Evolutionary conservation across 202 grass and related monocot species (phyloP).

Genomic region (Panicum hallii): DNA sequence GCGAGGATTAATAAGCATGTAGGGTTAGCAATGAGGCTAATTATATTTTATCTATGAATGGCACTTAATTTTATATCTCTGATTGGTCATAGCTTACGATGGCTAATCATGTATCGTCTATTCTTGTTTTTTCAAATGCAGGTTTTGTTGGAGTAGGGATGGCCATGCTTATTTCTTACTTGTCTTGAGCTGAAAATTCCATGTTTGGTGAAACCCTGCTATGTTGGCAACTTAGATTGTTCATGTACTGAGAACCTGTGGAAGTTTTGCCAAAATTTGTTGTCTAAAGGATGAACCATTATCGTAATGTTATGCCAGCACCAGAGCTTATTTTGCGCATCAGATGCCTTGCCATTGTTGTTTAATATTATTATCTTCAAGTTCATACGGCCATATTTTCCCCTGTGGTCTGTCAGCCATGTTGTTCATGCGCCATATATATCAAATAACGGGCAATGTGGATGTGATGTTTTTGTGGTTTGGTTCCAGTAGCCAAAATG

Average conservation of each 20-base stretch:
- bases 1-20: not conserved
- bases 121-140: slow-evolving; percentile 2
- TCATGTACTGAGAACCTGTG: slow-evolving; percentile 43
- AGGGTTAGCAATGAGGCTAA: not conserved
- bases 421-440: not conserved
- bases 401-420: not conserved
- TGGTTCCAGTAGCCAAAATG: too few relatives aligned
- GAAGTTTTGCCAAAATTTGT: slow-evolving; percentile 47
- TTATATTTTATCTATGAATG: not conserved
- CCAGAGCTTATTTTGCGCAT: not conserved
- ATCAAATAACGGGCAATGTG: too few relatives aligned
- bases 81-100: too few relatives aligned
- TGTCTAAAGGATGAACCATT: slow-evolving; percentile 25
- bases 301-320: slow-evolving; percentile 25
- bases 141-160: slow-evolving; percentile 44
- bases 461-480: too few relatives aligned
- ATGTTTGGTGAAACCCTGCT: slow-evolving; percentile 27
- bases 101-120: not conserved
- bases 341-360: not conserved
- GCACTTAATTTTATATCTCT: too few relatives aligned
- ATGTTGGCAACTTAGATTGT: slow-evolving; percentile 39
- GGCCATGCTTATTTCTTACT: slow-evolving; percentile 27
- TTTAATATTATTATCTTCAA: too few relatives aligned
- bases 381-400: too few relatives aligned
- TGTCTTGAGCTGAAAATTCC: slow-evolving; percentile 23